Percentiles rank a stretch among this genome's conserved stretches.
Evolutionary conservation across 495 filamentous ascomycete species (phyloP).

Genomic region (Letharia lupina): DNA sequence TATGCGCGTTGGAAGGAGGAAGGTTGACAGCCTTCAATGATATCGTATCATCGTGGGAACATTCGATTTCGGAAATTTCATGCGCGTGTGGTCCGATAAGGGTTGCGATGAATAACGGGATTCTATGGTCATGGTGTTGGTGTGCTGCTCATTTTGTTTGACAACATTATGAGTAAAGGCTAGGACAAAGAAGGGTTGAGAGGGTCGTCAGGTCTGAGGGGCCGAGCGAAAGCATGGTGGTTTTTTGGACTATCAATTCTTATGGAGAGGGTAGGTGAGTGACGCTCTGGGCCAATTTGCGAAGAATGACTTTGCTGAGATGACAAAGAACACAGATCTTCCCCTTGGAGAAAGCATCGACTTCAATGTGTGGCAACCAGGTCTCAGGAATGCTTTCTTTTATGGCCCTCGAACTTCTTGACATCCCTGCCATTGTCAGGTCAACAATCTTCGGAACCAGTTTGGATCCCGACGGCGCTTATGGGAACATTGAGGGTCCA

Average conservation of each 20-base stretch:
- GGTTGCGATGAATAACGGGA: background rate
- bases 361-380: background rate
- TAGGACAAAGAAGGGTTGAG: background rate
- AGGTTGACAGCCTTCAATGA: background rate
- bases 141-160: background rate
- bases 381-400: background rate
- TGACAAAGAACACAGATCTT: background rate
- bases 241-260: background rate
- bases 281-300: too few species aligned
- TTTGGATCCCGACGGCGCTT: background rate
- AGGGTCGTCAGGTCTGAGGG: background rate
- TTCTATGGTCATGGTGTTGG: background rate
- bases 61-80: background rate
- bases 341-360: background rate
- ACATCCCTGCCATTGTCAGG: background rate
- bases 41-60: background rate
- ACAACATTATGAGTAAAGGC: background rate
- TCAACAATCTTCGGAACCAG: background rate
- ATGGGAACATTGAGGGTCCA: background rate
- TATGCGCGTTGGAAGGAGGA: background rate
- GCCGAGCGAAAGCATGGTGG: background rate
- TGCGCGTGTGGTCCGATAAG: background rate
- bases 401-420: background rate
- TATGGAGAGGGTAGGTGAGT: background rate
- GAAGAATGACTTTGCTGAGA: background rate